Conservation (phyloP, 495 filamentous ascomycete species). For the Penicillium angulare region DNA sequence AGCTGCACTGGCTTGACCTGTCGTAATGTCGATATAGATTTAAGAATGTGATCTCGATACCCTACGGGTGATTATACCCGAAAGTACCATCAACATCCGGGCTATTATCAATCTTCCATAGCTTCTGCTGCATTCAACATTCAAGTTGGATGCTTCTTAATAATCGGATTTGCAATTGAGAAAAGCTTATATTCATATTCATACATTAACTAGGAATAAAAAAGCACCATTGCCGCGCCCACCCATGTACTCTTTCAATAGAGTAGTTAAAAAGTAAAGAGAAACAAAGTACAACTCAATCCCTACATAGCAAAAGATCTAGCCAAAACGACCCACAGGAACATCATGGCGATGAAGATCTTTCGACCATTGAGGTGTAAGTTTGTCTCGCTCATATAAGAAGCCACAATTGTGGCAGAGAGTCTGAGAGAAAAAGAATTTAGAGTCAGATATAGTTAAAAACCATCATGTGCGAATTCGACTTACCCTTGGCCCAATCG, state of each 20-base stretch:
- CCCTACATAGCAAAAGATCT: too few species aligned
- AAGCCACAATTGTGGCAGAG: conserved; percentile 95
- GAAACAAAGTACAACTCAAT: conserved; percentile 2
- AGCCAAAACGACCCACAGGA: conserved; percentile 39
- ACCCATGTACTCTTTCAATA: conserved; percentile 9
- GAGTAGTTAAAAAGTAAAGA: conserved; percentile 9
- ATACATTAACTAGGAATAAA: conserved; percentile 20
- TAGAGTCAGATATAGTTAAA: not conserved
- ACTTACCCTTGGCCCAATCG: conserved; percentile 73
- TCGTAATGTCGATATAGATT: too few species aligned
- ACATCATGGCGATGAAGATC: conserved; percentile 65
- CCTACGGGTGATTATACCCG: too few species aligned
- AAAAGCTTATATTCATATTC: conserved; percentile 21
- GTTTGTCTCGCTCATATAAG: conserved; percentile 80
- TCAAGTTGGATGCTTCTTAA: too few species aligned
- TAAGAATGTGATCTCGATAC: too few species aligned
- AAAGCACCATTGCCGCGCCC: conserved; percentile 10
- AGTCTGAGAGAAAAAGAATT: conserved; percentile 50
- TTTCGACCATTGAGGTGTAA: conserved; percentile 79
- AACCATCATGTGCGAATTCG: not conserved
- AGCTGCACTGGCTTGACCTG: too few species aligned
- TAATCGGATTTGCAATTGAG: too few species aligned
- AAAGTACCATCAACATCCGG: too few species aligned
- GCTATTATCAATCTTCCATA: too few species aligned
- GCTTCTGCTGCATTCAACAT: too few species aligned